Evolutionary conservation across 202 grass and related monocot genomes (phyloP), one percentile per base, ranked within the genome.

Genomic region (Setaria viridis): DNA sequence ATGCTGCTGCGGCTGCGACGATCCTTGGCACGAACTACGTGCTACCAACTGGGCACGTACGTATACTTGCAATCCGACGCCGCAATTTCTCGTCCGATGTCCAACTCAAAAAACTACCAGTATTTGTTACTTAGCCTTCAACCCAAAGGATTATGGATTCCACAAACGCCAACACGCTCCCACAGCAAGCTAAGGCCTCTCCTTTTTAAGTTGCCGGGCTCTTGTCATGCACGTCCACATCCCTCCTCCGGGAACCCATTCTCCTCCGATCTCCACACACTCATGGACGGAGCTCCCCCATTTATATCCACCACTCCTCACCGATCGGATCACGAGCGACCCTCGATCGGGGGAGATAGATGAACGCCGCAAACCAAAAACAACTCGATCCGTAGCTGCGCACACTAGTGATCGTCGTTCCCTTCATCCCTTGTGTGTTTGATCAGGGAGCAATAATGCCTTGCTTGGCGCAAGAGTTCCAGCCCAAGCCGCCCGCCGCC

Each of bases 191-290:
- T 41, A 41, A 41, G 5, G 39, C 82, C 45, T 71, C 72, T 69
- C n/a, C 17, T 55, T 67, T 91, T 94, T 65, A 80, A 79, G 94
- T 63, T 94, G 88, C 82, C 6, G 83, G 42, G 90, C 81, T 65
- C 73, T 82, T 92, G 49, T 97, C 92, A 87, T 92, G 92, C 84
- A 87, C 89, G 90, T 94, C 92, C 73, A 87, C 89, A 72, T 97
- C 87, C 63, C 80, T 76, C 85, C 41, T 71, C 53, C 9, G 59
- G 21, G 76, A 83, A 50, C 70, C 65, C 77, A 85, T 70, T 85
- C 54, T 62, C 78, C 62, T 53, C 82, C 62, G 70, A 72, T 82
- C 80, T 60, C 67, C 77, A 16, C 29, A 71, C 85, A 46, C 77
- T 4, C 43, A 17, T 16, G 32, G 70, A 51, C 30, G 76, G 66